Evolutionary conservation across 2,329 filamentous ascomycete genomes (phyloP).

Genomic region (Pyrenophora seminiperda): DNA sequence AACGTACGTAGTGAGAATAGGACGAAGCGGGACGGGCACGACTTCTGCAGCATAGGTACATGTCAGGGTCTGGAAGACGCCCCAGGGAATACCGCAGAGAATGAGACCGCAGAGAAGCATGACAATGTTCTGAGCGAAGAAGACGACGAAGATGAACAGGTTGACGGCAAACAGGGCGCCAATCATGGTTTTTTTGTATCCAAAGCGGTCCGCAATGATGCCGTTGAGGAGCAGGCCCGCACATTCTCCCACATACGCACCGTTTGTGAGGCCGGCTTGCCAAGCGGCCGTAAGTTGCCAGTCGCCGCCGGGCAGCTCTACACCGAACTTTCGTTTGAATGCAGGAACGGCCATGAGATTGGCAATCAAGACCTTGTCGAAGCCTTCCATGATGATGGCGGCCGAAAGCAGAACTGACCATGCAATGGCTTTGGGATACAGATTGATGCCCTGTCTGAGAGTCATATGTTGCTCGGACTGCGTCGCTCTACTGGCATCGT

Average conservation of each 20-base stretch:
- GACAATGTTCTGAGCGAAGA: constrained; percentile 51
- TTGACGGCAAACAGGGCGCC: constrained; percentile 39
- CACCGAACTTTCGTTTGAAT: constrained; percentile 53
- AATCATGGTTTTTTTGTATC: constrained; percentile 49
- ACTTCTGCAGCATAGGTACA: constrained; percentile 62
- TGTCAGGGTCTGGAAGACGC: constrained; percentile 55
- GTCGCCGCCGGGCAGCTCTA: constrained; percentile 42
- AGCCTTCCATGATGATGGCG: constrained; percentile 89
- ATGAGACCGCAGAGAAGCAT: constrained; percentile 67
- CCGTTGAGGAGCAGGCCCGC: constrained; percentile 54
- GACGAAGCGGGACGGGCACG: constrained; percentile 71
- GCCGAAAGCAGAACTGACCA: constrained; percentile 87
- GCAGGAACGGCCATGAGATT: constrained; percentile 67
- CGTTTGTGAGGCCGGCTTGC: constrained; percentile 55
- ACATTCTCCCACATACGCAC: constrained; percentile 53
- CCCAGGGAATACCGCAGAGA: constrained; percentile 53
- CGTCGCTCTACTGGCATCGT: constrained; percentile 46
- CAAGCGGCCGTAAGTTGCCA: constrained; percentile 53
- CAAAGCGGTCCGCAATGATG: constrained; percentile 51
- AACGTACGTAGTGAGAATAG: constrained; percentile 65
- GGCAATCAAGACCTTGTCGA: constrained; percentile 79
- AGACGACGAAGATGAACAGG: constrained; percentile 45
- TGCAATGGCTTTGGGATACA: constrained; percentile 84
- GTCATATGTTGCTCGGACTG: constrained; percentile 56
- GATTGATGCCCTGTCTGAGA: constrained; percentile 72